These are phyloP conservation scores for Yamagishiella unicocca DNA, from an alignment of 139 green algal genomes.

Conservation along the genomic window DNA sequence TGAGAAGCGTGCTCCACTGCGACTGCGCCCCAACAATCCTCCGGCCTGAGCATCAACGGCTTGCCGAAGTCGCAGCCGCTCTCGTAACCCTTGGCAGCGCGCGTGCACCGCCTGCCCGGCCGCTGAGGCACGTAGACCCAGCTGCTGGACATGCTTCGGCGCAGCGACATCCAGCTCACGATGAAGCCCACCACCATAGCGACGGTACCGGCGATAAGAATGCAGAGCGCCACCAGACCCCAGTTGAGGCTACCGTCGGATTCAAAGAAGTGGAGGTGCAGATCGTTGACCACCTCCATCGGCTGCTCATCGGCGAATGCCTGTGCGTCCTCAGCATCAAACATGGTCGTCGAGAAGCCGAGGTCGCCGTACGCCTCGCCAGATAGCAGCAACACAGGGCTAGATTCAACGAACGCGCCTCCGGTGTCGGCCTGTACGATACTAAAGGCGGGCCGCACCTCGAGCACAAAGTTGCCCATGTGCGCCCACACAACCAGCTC, in stretches of 20 bases:
- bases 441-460: background rate
- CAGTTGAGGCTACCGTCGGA: constrained; percentile 41
- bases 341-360: background rate
- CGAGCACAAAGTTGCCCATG: background rate
- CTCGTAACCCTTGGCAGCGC: background rate
- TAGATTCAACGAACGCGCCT: background rate
- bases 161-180: constrained; percentile 17
- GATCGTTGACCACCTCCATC: background rate
- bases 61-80: background rate
- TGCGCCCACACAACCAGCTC: constrained; percentile 5
- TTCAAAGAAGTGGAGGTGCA: background rate
- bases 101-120: background rate
- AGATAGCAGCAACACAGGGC: background rate
- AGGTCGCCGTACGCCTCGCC: background rate
- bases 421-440: background rate
- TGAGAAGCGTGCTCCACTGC: background rate
- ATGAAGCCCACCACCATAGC: constrained; percentile 29
- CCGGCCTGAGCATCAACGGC: constrained; percentile 15
- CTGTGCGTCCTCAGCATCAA: background rate
- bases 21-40: background rate
- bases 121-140: constrained; percentile 20
- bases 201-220: background rate
- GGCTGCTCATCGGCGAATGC: background rate
- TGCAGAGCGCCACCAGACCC: constrained; percentile 17
- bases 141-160: background rate